Base-by-base conservation (phyloP, 2,329 filamentous ascomycete species). In the Colletotrichum neosansevieriae region DNA sequence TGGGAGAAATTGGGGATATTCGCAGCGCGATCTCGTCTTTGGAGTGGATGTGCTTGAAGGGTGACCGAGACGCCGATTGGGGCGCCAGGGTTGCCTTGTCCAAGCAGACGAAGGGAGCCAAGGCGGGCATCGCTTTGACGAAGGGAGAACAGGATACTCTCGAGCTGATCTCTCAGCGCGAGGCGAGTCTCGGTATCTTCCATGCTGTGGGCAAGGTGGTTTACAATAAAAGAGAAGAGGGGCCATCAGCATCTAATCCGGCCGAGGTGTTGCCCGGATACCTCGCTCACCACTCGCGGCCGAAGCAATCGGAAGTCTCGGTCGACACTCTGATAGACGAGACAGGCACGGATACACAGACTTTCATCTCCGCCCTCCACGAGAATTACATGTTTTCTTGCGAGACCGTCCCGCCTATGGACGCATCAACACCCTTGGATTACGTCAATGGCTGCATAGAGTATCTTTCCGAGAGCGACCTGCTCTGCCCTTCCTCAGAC, bases 161-260 rank as follows among this genome's bases (percentile, higher is more conserved):
- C 10, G 89, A 94, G 75, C 83, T 96, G 67, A 88, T 98, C 21
- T 94, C 92, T 1, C 93, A 94, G 75, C 88, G 96, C 63, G 96
- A 98, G 80, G 91, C 92, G 15, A 97, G 91, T 71, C 83, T 99
- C 3, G 96, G 95, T 1, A 94, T 99, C 58, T 99, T 99, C 75
- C 96, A 99, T 77, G 94, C 96, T 0, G 92, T 98, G 12, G 96
- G 95, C 3, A 98, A 96, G 76, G 93, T 99, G 2, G 91, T 98
- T 1, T 97, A 98, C 82, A 99, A 99, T 82, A 99, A 98, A 77
- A 88, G 96, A 51, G 86, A 92, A 21, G 89, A 91, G 32, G 76
- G 70, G 51, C 78, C 79, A 4, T 79, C 84, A 12, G 73, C 77
- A 9, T 76, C 76, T 9, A 79, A 83, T 36, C 76, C 79, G 3